A percentile compares a stretch with the other conserved stretches of the same genome.
These are phyloP conservation scores for Anisodus acutangulus DNA, from an alignment of 257 asterid genomes.

Conservation along the genomic window DNA sequence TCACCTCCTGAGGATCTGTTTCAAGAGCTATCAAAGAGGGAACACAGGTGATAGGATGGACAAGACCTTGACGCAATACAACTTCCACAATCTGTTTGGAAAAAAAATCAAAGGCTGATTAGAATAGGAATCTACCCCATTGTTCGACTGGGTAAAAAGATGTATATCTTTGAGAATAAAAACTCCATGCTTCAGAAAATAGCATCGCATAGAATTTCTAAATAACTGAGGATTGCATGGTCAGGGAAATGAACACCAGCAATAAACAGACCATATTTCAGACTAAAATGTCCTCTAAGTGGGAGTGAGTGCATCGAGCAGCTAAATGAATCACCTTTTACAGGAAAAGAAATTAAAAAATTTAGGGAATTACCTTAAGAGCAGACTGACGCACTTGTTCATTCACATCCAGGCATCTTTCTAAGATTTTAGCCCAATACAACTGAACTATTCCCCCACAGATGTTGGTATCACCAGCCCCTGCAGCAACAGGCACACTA, in stretches of 20 bases:
- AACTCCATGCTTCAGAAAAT: neutral
- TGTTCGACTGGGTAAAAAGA: conserved; percentile 13
- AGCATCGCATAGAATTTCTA: neutral
- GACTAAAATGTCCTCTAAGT: neutral
- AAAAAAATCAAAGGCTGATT: conserved; percentile 10
- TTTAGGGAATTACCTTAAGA: conserved; percentile 62
- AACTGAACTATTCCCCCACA: conserved; percentile 96
- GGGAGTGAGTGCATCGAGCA: neutral
- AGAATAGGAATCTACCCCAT: conserved; percentile 20
- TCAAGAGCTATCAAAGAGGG: conserved; percentile 97
- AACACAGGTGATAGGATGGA: conserved; percentile 97
- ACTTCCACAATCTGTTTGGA: conserved; percentile 76
- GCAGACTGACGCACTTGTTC: conserved; percentile 88
- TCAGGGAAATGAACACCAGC: conserved; percentile 17
- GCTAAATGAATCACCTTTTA: neutral
- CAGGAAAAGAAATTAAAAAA: neutral
- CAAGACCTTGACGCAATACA: conserved; percentile 98
- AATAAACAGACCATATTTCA: neutral
- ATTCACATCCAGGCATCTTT: conserved; percentile 81
- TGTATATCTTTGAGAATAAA: neutral
- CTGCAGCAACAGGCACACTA: conserved; percentile 96
- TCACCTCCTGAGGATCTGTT: conserved; percentile 85
- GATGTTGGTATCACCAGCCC: conserved; percentile 98
- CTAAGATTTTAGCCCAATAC: conserved; percentile 78
- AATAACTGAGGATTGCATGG: neutral